Evolutionary conservation across 129 eudicot genomes (phyloP), one percentile per base, ranked within the genome.

Genomic region (Helichrysum umbraculigerum): DNA sequence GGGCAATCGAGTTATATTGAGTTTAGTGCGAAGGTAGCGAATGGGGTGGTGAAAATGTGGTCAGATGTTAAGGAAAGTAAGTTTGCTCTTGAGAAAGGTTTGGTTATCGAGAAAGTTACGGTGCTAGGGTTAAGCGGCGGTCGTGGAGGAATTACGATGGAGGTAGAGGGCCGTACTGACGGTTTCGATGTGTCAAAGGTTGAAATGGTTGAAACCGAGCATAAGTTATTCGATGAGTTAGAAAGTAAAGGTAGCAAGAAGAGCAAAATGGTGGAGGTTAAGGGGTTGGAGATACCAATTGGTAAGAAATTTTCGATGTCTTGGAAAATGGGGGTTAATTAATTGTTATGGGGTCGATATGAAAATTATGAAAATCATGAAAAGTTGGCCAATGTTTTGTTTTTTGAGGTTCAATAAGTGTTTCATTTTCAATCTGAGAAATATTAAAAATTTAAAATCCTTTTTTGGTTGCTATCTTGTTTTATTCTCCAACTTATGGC

Each of bases 231-330:
- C 4, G 79, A 75, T 70, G 86, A 75, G 61, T 21, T 86, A 85
- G 81, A 65, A 60, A 86, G 76, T 1, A 87, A 71, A 12, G 82
- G 80, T 7, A 73, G 16, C 3, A 79, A 58, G 85, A 91, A 82
- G 83, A 83, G 83, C 62, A 83, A 83, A 81, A 88, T 88, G 98
- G 90, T 91, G 28, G 91, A 91, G 81, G 85, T 93, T 32, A 86
- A 66, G 51, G 98, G 98, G 72, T 72, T 93, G 87, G 78, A 88
- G 65, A 82, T 93, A 91, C 87, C 90, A 39, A 19, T 93, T 25
- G 98, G 98, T 76, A 88, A 88, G 79, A 76, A 77, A 39, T 93
- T 93, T 61, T 37, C 72, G 14, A 75, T 93, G 84, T 78, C 96
- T 4, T 93, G 97, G 98, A 81, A 81, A 57, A 84, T 91, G 88